phyloP scores from a whole-genome alignment of 371 early-diverging fungal genomes.

The Mortierella sp. region DNA sequence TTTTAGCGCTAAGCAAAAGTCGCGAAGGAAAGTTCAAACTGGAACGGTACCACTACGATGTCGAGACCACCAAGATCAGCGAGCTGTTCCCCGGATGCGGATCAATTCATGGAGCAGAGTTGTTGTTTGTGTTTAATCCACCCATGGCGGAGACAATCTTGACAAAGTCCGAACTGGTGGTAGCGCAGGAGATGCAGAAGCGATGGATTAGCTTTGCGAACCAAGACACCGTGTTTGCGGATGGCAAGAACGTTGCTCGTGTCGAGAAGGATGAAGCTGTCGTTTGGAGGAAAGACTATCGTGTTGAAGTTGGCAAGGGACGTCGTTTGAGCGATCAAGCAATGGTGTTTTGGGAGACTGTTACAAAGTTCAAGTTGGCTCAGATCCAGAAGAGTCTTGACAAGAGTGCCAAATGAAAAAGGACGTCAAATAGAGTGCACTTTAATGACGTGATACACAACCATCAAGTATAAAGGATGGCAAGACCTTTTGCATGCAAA shows the following conservation, averaged over 20 bases:
- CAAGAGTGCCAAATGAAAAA: not conserved
- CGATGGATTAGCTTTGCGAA: constrained; percentile 15
- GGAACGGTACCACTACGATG: constrained; percentile 14
- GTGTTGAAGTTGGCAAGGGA: constrained; percentile 1
- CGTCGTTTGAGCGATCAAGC: constrained; percentile 6
- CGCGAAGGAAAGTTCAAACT: constrained; percentile 1
- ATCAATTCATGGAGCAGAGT: constrained; percentile 9
- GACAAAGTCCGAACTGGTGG: not conserved
- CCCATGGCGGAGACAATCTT: not conserved
- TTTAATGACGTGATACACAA: no score
- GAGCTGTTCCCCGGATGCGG: constrained; percentile 14
- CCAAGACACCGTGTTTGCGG: not conserved
- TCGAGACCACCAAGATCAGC: constrained; percentile 14
- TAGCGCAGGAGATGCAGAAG: constrained; percentile 15
- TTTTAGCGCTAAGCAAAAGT: not conserved
- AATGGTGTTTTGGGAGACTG: not conserved
- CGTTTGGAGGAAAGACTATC: constrained; percentile 1
- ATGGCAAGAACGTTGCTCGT: not conserved
- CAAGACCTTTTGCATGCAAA: no score
- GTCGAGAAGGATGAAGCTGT: constrained; percentile 7
- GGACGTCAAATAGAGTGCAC: not conserved
- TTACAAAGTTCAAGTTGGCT: not conserved
- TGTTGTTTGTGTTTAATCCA: constrained; percentile 16
- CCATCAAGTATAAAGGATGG: no score
- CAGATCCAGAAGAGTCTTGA: not conserved